Evolutionary conservation across 1,139 yeast genomes (phyloP).

Genomic region (Magnusiomyces suaveolens): DNA sequence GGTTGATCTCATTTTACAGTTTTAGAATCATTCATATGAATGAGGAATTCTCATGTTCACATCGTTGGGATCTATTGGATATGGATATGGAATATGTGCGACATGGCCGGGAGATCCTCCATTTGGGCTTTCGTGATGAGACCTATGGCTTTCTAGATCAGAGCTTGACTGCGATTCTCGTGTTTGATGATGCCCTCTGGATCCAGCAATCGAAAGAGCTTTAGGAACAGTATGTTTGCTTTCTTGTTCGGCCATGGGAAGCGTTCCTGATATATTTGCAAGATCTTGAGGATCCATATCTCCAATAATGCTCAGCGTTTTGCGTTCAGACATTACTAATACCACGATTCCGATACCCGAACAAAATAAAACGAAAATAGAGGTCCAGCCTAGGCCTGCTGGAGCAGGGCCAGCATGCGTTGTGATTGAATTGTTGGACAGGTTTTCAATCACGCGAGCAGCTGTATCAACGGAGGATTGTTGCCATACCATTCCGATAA

Average conservation of each 20-base stretch:
- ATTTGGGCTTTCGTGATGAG: too few species aligned
- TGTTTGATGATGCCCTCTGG: too few species aligned
- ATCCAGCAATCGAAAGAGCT: background rate
- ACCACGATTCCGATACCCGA: slow-evolving; percentile 11
- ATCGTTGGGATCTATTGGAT: too few species aligned
- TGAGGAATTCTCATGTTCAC: too few species aligned
- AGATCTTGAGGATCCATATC: background rate
- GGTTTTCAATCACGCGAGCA: slow-evolving; percentile 13
- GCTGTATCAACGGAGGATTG: slow-evolving; percentile 20
- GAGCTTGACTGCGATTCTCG: too few species aligned
- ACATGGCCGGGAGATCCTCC: too few species aligned
- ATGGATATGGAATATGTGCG: too few species aligned
- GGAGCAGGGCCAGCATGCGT: slow-evolving; percentile 10
- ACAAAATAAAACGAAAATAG: slow-evolving; percentile 10
- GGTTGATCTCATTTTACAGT: too few species aligned
- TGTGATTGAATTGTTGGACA: slow-evolving; percentile 14
- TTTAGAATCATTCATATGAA: too few species aligned
- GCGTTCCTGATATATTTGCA: background rate
- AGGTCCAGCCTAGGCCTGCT: slow-evolving; percentile 15
- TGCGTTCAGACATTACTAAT: slow-evolving; percentile 10
- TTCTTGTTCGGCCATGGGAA: background rate
- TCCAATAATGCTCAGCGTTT: slow-evolving; percentile 3
- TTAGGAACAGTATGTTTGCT: too few species aligned
- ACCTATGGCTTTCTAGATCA: too few species aligned
- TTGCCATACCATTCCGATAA: slow-evolving; percentile 26